Conservation (phyloP, 305 asterid species). For the Lippia alba region DNA sequence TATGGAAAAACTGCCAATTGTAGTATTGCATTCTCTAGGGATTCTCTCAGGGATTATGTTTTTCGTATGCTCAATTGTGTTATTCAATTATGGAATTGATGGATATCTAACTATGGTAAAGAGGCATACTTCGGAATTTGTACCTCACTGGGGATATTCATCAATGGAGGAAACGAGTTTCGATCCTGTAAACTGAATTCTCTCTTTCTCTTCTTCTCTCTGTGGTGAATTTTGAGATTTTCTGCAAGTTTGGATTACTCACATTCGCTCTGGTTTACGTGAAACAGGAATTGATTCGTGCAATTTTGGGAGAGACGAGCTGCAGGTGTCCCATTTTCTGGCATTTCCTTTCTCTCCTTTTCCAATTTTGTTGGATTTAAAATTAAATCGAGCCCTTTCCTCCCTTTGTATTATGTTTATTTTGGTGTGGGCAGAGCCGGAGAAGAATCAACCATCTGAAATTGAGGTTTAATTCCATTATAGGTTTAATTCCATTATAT, state of each 20-base stretch:
- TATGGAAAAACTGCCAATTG: no score
- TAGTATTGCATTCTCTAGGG: no score
- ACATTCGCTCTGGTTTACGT: conserved; percentile 22
- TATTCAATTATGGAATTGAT: no score
- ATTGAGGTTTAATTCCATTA: conserved; percentile 54
- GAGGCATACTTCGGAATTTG: no score
- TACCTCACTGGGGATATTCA: conserved; percentile 5
- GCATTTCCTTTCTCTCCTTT: neutral
- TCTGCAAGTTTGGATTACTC: conserved; percentile 5
- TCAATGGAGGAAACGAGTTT: conserved; percentile 51
- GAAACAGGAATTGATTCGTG: conserved; percentile 75
- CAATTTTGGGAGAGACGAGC: conserved; percentile 79
- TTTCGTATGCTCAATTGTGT: no score
- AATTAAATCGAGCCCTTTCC: neutral
- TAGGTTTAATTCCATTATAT: no score
- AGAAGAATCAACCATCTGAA: conserved; percentile 65
- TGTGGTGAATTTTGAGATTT: neutral
- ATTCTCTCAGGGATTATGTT: no score
- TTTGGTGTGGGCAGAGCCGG: conserved; percentile 60
- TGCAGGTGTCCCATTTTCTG: conserved; percentile 49
- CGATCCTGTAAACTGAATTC: conserved; percentile 46
- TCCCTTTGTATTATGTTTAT: no score
- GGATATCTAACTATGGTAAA: no score
- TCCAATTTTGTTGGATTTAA: neutral
- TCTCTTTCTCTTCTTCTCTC: conserved; percentile 1